Conservation (phyloP, 139 green algal species). For the Micractinium conductrix region DNA sequence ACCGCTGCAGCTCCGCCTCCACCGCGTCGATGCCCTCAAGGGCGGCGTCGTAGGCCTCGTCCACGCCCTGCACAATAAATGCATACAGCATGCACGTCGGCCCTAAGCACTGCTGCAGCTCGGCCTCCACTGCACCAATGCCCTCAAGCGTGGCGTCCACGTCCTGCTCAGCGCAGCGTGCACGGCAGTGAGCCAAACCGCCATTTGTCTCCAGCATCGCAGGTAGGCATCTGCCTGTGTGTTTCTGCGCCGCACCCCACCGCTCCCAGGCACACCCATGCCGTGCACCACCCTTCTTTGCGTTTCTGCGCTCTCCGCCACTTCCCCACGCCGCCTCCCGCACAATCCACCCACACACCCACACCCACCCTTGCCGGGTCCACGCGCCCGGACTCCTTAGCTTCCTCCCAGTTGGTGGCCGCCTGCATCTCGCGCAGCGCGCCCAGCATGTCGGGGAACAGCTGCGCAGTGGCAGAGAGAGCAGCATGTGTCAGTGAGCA, state of each 20-base stretch:
- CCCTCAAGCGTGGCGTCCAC: constrained; percentile 71
- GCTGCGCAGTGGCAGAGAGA: not conserved
- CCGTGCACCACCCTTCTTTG: no score
- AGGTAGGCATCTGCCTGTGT: no score
- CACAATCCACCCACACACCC: no score
- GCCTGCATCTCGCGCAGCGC: constrained; percentile 65
- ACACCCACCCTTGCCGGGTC: constrained; percentile 51
- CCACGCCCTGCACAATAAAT: constrained; percentile 58
- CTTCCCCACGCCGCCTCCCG: no score
- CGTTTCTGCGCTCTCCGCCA: no score
- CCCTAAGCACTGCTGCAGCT: constrained; percentile 70
- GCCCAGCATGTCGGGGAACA: constrained; percentile 51
- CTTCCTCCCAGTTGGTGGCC: constrained; percentile 86
- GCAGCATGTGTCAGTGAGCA: not conserved
- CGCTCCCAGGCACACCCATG: no score
- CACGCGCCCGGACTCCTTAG: constrained; percentile 76
- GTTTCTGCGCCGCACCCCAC: no score
- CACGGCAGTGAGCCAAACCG: no score
- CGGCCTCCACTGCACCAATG: constrained; percentile 55
- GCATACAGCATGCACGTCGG: not conserved
- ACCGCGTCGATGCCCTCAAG: constrained; percentile 48
- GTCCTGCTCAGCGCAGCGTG: constrained; percentile 74
- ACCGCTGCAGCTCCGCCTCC: constrained; percentile 65
- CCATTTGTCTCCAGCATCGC: no score
- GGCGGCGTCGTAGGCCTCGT: constrained; percentile 79